Evolutionary conservation across 2,329 filamentous ascomycete genomes (phyloP).

Genomic region (Sordariomycetes sp.): DNA sequence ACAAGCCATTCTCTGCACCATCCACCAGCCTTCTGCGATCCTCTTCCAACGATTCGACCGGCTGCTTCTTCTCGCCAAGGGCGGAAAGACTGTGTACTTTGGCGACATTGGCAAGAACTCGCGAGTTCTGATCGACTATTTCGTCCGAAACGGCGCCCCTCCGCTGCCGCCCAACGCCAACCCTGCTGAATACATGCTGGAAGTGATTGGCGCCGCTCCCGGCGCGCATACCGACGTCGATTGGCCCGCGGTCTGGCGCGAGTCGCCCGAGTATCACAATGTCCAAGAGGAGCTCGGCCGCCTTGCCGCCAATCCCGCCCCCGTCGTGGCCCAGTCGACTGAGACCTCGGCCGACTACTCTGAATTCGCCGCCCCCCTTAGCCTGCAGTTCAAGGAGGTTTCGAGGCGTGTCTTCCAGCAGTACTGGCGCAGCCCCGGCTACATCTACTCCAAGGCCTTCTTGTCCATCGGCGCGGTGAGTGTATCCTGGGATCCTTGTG

Average conservation of each 20-base stretch:
- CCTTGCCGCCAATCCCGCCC: no score
- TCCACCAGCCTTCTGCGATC: constrained; percentile 33
- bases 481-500: background rate
- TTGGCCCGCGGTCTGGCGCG: constrained; percentile 30
- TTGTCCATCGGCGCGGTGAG: constrained; percentile 9
- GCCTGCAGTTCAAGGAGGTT: constrained; percentile 18
- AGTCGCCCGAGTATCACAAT: constrained; percentile 22
- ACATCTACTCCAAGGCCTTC: constrained; percentile 43
- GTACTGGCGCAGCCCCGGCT: constrained; percentile 34
- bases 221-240: constrained; percentile 31
- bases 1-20: constrained; percentile 35
- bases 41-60: constrained; percentile 35
- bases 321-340: constrained; percentile 16
- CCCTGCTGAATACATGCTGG: constrained; percentile 56
- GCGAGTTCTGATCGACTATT: constrained; percentile 37
- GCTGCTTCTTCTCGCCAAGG: constrained; percentile 39
- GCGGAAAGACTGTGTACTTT: constrained; percentile 44
- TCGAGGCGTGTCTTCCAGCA: constrained; percentile 20
- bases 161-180: constrained; percentile 41
- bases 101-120: constrained; percentile 40
- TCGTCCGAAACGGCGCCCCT: constrained; percentile 45
- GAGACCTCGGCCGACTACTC: no score
- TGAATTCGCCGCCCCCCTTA: no score
- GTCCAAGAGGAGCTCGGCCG: constrained; percentile 14
- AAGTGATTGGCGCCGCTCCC: constrained; percentile 23